A percentile compares a stretch with the other conserved stretches of the same genome.
phyloP scores from a whole-genome alignment of 2,329 filamentous ascomycete genomes.

The Gnomoniopsis smithogilvyi region DNA sequence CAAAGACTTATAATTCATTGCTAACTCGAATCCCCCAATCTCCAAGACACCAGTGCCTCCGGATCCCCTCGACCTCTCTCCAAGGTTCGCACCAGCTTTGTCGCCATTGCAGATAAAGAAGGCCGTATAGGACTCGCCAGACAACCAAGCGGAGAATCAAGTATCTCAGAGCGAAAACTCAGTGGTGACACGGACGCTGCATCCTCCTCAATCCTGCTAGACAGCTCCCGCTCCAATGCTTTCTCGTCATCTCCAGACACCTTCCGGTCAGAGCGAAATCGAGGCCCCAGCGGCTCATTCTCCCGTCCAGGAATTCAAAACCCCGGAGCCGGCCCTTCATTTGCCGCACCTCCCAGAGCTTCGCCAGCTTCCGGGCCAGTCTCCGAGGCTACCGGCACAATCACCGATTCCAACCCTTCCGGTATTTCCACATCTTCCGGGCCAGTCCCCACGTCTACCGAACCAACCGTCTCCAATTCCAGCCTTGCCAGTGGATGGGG shows the following conservation, averaged over 20 bases:
- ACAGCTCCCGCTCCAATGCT: conserved; percentile 32
- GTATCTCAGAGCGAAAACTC: conserved; percentile 31
- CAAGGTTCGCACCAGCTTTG: conserved; percentile 72
- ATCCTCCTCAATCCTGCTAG: conserved; percentile 35
- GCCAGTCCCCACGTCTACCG: neutral
- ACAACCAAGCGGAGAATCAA: conserved; percentile 41
- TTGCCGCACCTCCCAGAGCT: conserved; percentile 18
- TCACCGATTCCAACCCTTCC: conserved; percentile 21
- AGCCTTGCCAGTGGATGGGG: neutral
- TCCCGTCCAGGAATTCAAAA: conserved; percentile 27
- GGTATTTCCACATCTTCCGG: conserved; percentile 26
- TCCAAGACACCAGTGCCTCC: conserved; percentile 40
- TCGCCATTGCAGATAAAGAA: conserved; percentile 64
- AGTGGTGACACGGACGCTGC: conserved; percentile 37
- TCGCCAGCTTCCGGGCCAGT: neutral
- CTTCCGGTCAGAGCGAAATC: conserved; percentile 4
- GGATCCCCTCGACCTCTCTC: conserved; percentile 65
- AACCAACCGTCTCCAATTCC: neutral
- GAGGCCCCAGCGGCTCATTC: neutral
- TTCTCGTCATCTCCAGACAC: neutral
- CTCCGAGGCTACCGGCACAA: neutral
- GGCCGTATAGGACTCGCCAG: conserved; percentile 52
- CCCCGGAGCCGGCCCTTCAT: conserved; percentile 33
- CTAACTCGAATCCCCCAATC: conserved; percentile 1
- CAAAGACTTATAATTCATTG: neutral